Percentiles rank a stretch among this genome's conserved stretches.
These are phyloP conservation scores for Mortierella sp. DNA, from an alignment of 371 early-diverging fungal species.

Conservation along the genomic window DNA sequence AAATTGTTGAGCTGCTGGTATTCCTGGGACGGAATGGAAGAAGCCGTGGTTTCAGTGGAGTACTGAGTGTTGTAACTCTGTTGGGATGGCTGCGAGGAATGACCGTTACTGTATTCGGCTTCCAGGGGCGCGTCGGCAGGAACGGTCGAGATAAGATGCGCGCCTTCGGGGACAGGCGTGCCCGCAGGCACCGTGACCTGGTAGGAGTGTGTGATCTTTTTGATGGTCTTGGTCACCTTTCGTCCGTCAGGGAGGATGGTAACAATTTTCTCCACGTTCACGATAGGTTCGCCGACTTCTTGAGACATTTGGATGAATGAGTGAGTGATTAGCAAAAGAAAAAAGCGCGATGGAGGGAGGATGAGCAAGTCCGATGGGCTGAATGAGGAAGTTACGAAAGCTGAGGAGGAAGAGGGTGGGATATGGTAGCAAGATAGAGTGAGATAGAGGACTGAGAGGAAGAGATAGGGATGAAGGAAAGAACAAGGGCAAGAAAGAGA, in stretches of 20 bases:
- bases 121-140: constrained; percentile 11
- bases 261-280: constrained; percentile 38
- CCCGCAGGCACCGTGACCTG: constrained; percentile 51
- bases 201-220: constrained; percentile 44
- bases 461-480: background rate
- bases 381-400: no score
- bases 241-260: constrained; percentile 48
- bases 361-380: background rate
- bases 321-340: background rate
- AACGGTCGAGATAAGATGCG: constrained; percentile 36
- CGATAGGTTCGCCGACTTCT: constrained; percentile 45
- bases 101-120: background rate
- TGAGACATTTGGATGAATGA: constrained; percentile 25
- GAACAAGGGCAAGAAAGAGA: background rate
- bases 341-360: background rate
- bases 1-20: constrained; percentile 20
- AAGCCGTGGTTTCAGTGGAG: background rate
- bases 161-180: constrained; percentile 46
- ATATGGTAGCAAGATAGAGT: background rate
- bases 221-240: constrained; percentile 51
- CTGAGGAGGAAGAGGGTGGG: background rate
- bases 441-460: background rate
- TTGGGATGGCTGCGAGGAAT: background rate
- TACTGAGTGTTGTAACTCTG: constrained; percentile 2
- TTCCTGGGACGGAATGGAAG: background rate